A percentile compares a stretch with the other conserved stretches of the same genome.
These are phyloP conservation scores for Fusarium marasasianum DNA, from an alignment of 2,329 filamentous ascomycete species.

Conservation along the genomic window DNA sequence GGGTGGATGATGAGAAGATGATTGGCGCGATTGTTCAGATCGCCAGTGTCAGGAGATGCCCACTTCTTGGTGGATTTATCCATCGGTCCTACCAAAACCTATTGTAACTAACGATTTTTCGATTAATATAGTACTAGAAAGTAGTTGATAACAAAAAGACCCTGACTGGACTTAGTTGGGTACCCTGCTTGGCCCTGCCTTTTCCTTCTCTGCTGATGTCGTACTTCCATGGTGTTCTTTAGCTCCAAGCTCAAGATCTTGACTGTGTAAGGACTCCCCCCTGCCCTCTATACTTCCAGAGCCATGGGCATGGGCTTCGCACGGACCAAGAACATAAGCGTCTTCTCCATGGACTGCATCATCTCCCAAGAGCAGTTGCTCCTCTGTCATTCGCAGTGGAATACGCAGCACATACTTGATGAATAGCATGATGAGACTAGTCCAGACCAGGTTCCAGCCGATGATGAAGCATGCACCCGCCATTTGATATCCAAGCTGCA, in stretches of 20 bases:
- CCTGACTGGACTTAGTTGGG: not conserved
- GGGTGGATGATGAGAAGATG: rapidly evolving
- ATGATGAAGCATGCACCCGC: not conserved
- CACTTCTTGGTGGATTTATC: not conserved
- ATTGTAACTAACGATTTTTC: too few species aligned
- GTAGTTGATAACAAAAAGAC: too few species aligned
- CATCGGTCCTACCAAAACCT: too few species aligned
- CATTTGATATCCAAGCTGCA: not conserved
- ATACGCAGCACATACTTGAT: not conserved
- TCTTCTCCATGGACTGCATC: not conserved
- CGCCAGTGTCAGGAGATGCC: not conserved
- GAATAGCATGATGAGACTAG: not conserved
- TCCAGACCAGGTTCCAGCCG: not conserved
- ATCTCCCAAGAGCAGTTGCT: not conserved
- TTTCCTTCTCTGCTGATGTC: not conserved
- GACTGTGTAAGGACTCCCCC: not conserved
- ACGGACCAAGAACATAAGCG: not conserved
- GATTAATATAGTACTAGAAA: too few species aligned
- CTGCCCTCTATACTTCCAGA: not conserved
- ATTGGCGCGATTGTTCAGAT: not conserved
- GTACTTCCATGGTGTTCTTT: not conserved
- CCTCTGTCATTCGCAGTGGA: not conserved
- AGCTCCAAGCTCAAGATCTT: not conserved
- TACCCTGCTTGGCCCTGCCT: not conserved
- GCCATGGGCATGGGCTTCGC: not conserved